Evolutionary conservation across 2,329 filamentous ascomycete genomes (phyloP).

Genomic region (Diaporthe sp.): DNA sequence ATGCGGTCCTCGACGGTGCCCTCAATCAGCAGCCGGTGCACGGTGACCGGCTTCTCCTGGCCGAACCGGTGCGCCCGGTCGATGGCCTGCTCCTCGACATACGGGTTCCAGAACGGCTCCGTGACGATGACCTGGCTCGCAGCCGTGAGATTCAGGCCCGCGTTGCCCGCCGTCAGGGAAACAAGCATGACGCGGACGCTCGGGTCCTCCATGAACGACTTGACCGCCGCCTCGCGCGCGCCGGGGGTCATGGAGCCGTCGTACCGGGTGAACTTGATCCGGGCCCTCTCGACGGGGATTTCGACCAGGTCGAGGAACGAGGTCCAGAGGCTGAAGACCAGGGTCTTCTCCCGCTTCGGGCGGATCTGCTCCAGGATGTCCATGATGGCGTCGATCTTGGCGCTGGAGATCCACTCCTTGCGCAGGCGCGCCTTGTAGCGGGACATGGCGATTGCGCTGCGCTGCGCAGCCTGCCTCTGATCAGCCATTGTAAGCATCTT

Average conservation of each 20-base stretch:
- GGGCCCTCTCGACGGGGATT: conserved; percentile 48
- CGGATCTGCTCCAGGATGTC: conserved; percentile 47
- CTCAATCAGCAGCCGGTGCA: conserved; percentile 81
- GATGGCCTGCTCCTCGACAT: conserved; percentile 89
- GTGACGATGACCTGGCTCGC: conserved; percentile 88
- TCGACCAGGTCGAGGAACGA: conserved; percentile 53
- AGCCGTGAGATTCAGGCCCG: conserved; percentile 84
- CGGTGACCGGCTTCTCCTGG: conserved; percentile 77
- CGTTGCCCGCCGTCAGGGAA: conserved; percentile 82
- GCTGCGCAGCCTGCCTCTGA: conserved; percentile 46
- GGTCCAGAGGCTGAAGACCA: conserved; percentile 52
- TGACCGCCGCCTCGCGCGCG: conserved; percentile 72
- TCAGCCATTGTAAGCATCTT: conserved; percentile 44
- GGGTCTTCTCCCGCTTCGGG: conserved; percentile 48
- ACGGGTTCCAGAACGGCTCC: conserved; percentile 93
- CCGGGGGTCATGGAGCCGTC: conserved; percentile 49
- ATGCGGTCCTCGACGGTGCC: conserved; percentile 89
- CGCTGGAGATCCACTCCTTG: conserved; percentile 49
- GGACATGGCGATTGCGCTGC: conserved; percentile 46
- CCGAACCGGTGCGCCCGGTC: conserved; percentile 90
- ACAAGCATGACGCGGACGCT: conserved; percentile 76
- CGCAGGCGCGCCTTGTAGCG: conserved; percentile 47
- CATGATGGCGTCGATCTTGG: conserved; percentile 50
- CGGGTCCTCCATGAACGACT: conserved; percentile 70
- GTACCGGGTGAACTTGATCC: conserved; percentile 49